A percentile compares a stretch with the other conserved stretches of the same genome.
phyloP scores from a whole-genome alignment of 495 filamentous ascomycete species.

The Sabuloglossum arenarium region DNA sequence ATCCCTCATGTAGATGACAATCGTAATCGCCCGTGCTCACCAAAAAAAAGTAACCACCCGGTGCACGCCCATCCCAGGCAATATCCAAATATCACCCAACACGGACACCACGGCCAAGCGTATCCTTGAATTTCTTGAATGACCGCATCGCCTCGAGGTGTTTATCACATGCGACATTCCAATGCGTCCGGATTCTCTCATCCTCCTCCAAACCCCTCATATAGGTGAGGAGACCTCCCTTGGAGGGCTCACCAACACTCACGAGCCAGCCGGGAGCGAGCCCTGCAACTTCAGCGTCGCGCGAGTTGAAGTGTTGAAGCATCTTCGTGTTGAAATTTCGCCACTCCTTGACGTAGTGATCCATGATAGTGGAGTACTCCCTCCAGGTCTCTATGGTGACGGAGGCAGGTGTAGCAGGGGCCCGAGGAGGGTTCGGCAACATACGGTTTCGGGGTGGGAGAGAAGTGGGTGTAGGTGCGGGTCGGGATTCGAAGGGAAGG shows the following conservation, averaged over 20 bases:
- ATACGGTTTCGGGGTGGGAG: slow-evolving; percentile 21
- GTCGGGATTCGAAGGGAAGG: slow-evolving; percentile 51
- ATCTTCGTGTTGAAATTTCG: slow-evolving; percentile 42
- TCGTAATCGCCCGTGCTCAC: too few species aligned
- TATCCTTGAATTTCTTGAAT: slow-evolving; percentile 33
- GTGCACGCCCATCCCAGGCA: too few species aligned
- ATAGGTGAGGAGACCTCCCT: slow-evolving; percentile 35
- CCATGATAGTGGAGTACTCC: slow-evolving; percentile 40
- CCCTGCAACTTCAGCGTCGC: slow-evolving; percentile 30
- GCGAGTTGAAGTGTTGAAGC: slow-evolving; percentile 40
- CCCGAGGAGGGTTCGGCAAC: slow-evolving; percentile 42
- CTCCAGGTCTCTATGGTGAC: slow-evolving; percentile 27
- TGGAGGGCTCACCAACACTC: slow-evolving; percentile 26
- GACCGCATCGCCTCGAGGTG: slow-evolving; percentile 39
- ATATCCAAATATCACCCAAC: too few species aligned
- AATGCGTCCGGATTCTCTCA: slow-evolving; percentile 35
- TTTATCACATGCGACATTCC: slow-evolving; percentile 39
- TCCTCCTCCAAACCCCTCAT: slow-evolving; percentile 41
- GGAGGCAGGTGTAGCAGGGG: slow-evolving; percentile 17
- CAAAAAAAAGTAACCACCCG: too few species aligned
- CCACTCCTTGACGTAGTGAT: slow-evolving; percentile 49
- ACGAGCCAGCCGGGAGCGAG: slow-evolving; percentile 35
- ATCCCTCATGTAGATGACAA: too few species aligned
- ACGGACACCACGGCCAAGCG: too few species aligned
- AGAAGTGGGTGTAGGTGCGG: slow-evolving; percentile 19